These are phyloP conservation scores for Prunus salicina DNA, from an alignment of 306 rosid genomes.

Conservation along the genomic window DNA sequence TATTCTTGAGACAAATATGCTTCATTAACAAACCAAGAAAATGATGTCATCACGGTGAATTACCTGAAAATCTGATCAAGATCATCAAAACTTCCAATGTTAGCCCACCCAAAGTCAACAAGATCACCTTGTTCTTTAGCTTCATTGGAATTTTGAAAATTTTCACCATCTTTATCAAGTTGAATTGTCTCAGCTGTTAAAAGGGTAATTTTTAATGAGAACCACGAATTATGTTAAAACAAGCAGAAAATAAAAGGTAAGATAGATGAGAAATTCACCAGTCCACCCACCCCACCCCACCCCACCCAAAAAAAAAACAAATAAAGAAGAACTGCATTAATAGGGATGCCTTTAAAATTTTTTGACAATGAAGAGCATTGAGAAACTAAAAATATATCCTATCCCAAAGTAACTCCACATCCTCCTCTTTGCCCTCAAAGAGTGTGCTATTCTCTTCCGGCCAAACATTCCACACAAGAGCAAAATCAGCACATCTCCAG, in stretches of 20 bases:
- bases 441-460: not conserved
- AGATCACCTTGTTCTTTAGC: slow-evolving; percentile 76
- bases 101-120: slow-evolving; percentile 86
- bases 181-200: slow-evolving; percentile 52
- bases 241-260: not conserved
- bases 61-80: slow-evolving; percentile 91
- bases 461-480: not conserved
- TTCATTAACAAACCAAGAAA: slow-evolving; percentile 1
- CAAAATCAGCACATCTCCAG: not conserved
- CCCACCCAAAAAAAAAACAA: not conserved
- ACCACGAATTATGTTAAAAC: not conserved
- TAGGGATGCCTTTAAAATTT: not conserved
- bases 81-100: slow-evolving; percentile 91
- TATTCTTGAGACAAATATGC: not conserved
- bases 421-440: not conserved
- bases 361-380: too few relatives aligned
- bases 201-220: slow-evolving; percentile 1
- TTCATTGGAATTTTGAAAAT: slow-evolving; percentile 48
- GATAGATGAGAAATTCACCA: not conserved
- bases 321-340: not conserved
- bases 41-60: slow-evolving; percentile 19
- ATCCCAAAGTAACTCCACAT: not conserved
- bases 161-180: slow-evolving; percentile 47
- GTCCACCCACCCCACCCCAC: not conserved
- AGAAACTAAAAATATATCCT: not conserved